Base-by-base conservation (phyloP, 73 alveolate species). In the Paramecium pentaurelia region DNA sequence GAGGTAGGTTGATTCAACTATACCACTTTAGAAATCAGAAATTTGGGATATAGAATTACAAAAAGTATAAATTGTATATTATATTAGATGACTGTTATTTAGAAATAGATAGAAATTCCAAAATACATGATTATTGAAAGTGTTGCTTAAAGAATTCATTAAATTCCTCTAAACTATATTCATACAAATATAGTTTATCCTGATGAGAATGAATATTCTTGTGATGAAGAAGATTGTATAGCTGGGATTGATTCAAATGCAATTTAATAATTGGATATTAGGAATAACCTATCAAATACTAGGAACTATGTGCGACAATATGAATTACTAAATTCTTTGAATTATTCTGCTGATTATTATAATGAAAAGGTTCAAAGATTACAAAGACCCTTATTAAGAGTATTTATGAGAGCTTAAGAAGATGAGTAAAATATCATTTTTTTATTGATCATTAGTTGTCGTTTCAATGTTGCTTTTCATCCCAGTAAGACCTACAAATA, bases 121-220 rank as follows among this genome's bases (percentile, higher is more conserved):
- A 60, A 60, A 60, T 60, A 18, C 27, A 25, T 34, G 44, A 34
- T 60, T 34, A 25, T 60, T 12, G 68, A 51, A 8, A 20, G 30
- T 34, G 11, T 22, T 3, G 27, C 20, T 10, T 11, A 60, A 30
- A 8, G 14, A 60, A 60, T 4, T 2, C 83, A 30, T 60, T 22
- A 30, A 60, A 34, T 77, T 20, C 90, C 90, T 44, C 49, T 14
- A 8, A 11, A 37, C n/a, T 45, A 80, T 10, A 80, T 80, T 9
- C 77, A 80, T 36, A 9, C 38, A 36, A 80, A 49, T 80, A 80
- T 45, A 20, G 77, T 80, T 8, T 80, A 80, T 45, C 91, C 91
- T 6, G 77, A 80, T 22, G 91, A 80, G 27, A 80, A 80, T 80
- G 77, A 80, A 10, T 80, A 80, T 49, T 80, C 77, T 20, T 80